These are phyloP conservation scores for Mycena metata DNA, from an alignment of 768 basidiomycete species.

Conservation along the genomic window DNA sequence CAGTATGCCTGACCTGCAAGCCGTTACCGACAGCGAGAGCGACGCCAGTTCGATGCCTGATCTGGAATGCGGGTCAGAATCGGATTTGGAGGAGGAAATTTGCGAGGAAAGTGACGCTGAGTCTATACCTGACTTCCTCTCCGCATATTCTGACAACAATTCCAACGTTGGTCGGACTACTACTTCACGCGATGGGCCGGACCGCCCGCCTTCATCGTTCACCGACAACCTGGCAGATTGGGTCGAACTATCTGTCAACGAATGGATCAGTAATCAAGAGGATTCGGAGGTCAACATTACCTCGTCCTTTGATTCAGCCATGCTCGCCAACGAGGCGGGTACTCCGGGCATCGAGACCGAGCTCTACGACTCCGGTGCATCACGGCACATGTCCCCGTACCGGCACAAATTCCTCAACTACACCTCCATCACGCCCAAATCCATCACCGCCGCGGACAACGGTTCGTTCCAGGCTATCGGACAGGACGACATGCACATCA, in stretches of 20 bases:
- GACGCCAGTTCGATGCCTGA: conserved; percentile 5
- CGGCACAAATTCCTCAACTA: conserved; percentile 48
- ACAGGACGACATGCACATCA: conserved; percentile 46
- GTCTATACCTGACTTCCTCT: too few relatives aligned
- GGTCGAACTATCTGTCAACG: conserved; percentile 14
- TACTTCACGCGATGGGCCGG: not conserved
- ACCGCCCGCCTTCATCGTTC: not conserved
- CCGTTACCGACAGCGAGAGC: not conserved
- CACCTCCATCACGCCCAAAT: conserved; percentile 40
- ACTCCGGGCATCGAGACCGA: conserved; percentile 38
- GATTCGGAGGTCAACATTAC: conserved; percentile 4
- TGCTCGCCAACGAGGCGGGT: conserved; percentile 22
- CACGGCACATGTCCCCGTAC: conserved; percentile 52
- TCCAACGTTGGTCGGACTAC: too few relatives aligned
- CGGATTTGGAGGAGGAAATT: conserved; percentile 6
- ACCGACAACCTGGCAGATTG: not conserved
- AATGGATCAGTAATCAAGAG: conserved; percentile 25
- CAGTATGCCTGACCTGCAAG: not conserved
- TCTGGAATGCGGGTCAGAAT: not conserved
- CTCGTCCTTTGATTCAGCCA: conserved; percentile 12
- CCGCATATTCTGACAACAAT: not conserved
- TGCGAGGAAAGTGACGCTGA: conserved; percentile 24
- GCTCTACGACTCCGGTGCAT: conserved; percentile 53
- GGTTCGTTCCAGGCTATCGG: conserved; percentile 47
- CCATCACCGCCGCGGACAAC: conserved; percentile 50